phyloP scores from a whole-genome alignment of 805 yeast genomes.

The Cyberlindnera euphorbiae region DNA sequence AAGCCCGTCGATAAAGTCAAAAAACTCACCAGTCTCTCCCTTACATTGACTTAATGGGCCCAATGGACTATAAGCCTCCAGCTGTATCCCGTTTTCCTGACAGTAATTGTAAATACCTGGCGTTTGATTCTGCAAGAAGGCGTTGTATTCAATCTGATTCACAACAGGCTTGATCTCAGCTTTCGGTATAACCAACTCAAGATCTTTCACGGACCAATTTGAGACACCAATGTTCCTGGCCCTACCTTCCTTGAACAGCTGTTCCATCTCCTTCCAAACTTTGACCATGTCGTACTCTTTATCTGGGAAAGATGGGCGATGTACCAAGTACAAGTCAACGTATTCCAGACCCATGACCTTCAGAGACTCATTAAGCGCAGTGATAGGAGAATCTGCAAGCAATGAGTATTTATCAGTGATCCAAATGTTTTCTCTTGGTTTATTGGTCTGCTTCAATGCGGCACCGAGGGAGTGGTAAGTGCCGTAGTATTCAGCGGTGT shows the following conservation, averaged over 20 bases:
- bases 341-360: conserved; percentile 37
- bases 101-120: conserved; percentile 50
- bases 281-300: conserved; percentile 36
- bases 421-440: conserved; percentile 46
- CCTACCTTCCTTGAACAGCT: conserved; percentile 44
- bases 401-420: conserved; percentile 48
- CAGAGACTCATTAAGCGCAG: conserved; percentile 35
- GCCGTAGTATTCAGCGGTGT: conserved; percentile 53
- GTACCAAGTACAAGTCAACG: conserved; percentile 50
- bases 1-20: conserved; percentile 37
- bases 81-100: conserved; percentile 41
- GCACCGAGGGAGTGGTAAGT: conserved; percentile 48
- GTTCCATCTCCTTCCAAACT: conserved; percentile 52
- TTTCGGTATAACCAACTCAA: conserved; percentile 37
- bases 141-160: conserved; percentile 63
- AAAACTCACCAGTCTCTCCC: conserved; percentile 37
- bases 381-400: conserved; percentile 35
- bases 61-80: conserved; percentile 69
- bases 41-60: conserved; percentile 53
- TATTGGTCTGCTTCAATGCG: conserved; percentile 37
- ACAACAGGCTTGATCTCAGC: conserved; percentile 46
- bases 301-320: conserved; percentile 35
- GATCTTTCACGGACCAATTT: conserved; percentile 44
- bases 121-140: conserved; percentile 65
- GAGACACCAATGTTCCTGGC: conserved; percentile 60